Conservation (phyloP, 371 early-diverging fungal genomes). For the Actinomortierella ambigua region DNA sequence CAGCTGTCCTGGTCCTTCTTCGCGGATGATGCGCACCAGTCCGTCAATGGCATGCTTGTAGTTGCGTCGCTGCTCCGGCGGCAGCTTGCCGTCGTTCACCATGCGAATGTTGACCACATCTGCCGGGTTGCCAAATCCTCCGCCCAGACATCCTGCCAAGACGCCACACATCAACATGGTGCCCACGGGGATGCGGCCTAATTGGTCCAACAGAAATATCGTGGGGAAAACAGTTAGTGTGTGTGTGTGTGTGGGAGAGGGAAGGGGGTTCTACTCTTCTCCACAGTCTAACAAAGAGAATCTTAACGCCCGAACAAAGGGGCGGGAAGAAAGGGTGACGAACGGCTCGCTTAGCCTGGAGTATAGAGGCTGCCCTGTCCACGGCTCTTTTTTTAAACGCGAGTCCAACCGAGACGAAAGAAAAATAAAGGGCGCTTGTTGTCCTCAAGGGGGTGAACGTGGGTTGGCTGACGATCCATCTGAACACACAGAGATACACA, state of each 20-base stretch:
- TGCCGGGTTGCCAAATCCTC: conserved; percentile 82
- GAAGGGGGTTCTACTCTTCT: neutral
- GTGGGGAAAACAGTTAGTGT: neutral
- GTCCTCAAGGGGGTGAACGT: no score
- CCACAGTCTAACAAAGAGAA: no score
- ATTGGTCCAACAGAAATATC: neutral
- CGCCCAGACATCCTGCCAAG: conserved; percentile 78
- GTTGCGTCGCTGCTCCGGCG: conserved; percentile 65
- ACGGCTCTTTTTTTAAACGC: no score
- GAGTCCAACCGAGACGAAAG: no score
- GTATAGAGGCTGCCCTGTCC: neutral
- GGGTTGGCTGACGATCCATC: no score
- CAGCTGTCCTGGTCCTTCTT: conserved; percentile 70
- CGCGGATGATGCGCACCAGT: conserved; percentile 63
- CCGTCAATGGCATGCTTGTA: conserved; percentile 83
- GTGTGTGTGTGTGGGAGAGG: conserved; percentile 1
- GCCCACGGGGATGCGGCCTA: conserved; percentile 56
- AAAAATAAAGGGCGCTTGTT: no score
- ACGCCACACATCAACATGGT: conserved; percentile 68
- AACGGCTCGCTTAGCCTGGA: neutral
- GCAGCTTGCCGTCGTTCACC: conserved; percentile 84
- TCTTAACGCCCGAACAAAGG: no score
- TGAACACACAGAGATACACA: no score
- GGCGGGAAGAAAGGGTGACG: no score
- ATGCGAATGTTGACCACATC: conserved; percentile 86